Evolutionary conservation across 495 filamentous ascomycete genomes (phyloP).

Genomic region (Bryoglossum gracile): DNA sequence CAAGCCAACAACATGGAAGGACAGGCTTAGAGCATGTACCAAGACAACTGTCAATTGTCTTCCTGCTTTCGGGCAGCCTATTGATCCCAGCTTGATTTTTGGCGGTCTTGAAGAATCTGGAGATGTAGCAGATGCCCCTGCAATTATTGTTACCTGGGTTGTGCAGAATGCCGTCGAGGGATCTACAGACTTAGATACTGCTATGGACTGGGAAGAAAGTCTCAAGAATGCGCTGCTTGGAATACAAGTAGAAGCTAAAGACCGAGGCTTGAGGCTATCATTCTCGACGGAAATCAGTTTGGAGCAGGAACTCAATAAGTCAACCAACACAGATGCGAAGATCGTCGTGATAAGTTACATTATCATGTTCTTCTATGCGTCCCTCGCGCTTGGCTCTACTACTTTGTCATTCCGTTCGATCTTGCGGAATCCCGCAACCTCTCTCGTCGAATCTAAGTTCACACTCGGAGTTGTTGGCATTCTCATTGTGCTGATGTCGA

Average conservation of each 20-base stretch:
- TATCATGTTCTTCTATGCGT: constrained; percentile 97
- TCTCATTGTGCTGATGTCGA: constrained; percentile 92
- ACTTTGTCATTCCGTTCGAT: constrained; percentile 69
- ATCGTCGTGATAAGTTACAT: constrained; percentile 96
- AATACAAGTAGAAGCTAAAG: constrained; percentile 71
- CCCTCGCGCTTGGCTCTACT: constrained; percentile 80
- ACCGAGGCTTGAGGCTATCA: constrained; percentile 74
- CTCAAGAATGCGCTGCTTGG: constrained; percentile 62
- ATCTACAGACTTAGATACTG: constrained; percentile 55
- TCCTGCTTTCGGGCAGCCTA: constrained; percentile 77
- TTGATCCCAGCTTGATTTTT: constrained; percentile 77
- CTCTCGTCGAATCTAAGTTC: constrained; percentile 91
- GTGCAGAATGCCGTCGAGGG: constrained; percentile 78
- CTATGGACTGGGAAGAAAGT: constrained; percentile 83
- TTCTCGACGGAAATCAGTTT: constrained; percentile 93
- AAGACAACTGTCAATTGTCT: constrained; percentile 74
- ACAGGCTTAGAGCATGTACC: constrained; percentile 60
- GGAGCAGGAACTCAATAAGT: constrained; percentile 91
- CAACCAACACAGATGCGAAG: constrained; percentile 94
- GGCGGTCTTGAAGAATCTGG: constrained; percentile 66
- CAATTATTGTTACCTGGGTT: constrained; percentile 93
- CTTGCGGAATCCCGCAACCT: constrained; percentile 69
- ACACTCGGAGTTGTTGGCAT: constrained; percentile 88
- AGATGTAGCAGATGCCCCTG: constrained; percentile 64
- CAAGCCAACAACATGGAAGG: constrained; percentile 58